A percentile compares a stretch with the other conserved stretches of the same genome.
Evolutionary conservation across 129 eudicot genomes (phyloP).

Genomic region (Oenanthe sinensis): DNA sequence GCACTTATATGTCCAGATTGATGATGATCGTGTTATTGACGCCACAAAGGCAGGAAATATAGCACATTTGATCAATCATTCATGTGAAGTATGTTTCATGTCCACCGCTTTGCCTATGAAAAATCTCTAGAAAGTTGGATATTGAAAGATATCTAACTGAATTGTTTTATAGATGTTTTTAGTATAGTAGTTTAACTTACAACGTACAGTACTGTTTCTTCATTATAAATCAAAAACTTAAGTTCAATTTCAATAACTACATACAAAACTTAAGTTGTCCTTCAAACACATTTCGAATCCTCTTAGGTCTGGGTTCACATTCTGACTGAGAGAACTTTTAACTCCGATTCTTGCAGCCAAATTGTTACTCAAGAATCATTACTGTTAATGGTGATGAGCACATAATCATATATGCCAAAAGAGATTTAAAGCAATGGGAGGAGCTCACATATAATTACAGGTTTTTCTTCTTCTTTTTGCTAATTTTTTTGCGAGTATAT

Average conservation of each 20-base stretch:
- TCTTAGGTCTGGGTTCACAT: background rate
- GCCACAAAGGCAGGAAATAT: slow-evolving; percentile 99
- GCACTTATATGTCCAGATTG: slow-evolving; percentile 6
- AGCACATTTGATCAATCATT: slow-evolving; percentile 94
- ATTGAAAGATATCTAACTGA: background rate
- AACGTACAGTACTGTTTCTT: background rate
- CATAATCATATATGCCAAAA: slow-evolving; percentile 87
- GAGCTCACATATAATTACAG: slow-evolving; percentile 94
- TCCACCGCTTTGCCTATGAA: background rate
- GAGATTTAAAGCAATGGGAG: slow-evolving; percentile 89
- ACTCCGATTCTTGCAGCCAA: slow-evolving; percentile 50
- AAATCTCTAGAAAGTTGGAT: background rate
- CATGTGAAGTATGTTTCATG: slow-evolving; percentile 72
- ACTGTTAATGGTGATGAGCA: slow-evolving; percentile 82
- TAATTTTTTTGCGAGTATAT: too few species aligned
- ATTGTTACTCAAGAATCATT: slow-evolving; percentile 92
- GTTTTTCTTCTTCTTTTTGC: slow-evolving; percentile 18
- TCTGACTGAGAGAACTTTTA: background rate
- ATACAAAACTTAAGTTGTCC: background rate
- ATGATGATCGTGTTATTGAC: slow-evolving; percentile 61
- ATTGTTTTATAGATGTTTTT: background rate
- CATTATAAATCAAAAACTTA: background rate
- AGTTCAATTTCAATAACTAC: background rate
- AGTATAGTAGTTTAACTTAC: background rate
- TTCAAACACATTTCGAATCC: background rate